Conservation (phyloP, 306 rosid species). For the Nissolia schottii region DNA sequence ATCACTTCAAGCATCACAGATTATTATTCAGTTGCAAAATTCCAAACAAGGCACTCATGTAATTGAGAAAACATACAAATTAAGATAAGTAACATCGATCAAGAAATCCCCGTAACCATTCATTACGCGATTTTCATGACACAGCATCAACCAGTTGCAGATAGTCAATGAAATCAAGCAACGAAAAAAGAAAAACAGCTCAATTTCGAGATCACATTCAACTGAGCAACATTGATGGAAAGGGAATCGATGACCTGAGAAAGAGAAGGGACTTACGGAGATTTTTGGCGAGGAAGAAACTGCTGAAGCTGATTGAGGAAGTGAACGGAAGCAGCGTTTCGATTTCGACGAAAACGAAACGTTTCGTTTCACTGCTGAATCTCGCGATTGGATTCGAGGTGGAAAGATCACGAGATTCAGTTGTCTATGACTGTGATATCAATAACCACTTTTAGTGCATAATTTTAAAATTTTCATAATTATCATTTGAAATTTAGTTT, state of each 20-base stretch:
- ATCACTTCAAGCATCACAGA: not conserved
- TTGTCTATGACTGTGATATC: no score
- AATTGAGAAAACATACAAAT: not conserved
- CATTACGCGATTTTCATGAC: not conserved
- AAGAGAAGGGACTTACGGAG: constrained; percentile 17
- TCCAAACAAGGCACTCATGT: not conserved
- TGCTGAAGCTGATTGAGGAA: not conserved
- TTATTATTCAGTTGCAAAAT: constrained; percentile 8
- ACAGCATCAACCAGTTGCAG: not conserved
- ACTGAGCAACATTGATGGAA: not conserved
- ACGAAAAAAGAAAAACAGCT: constrained; percentile 10
- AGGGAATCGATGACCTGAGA: not conserved
- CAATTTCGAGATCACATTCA: not conserved
- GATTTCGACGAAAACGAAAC: constrained; percentile 5
- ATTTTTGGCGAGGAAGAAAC: constrained; percentile 16
- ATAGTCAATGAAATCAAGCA: not conserved
- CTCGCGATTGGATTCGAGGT: constrained; percentile 23
- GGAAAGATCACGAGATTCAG: constrained; percentile 12
- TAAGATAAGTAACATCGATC: not conserved
- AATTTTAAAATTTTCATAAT: no score
- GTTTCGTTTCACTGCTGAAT: not conserved
- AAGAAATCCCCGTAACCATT: not conserved
- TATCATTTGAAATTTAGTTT: no score
- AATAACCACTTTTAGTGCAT: no score
- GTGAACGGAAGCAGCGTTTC: not conserved